Evolutionary conservation across 495 filamentous ascomycete species (phyloP), one percentile per base, ranked within the genome.

Genomic region (Penicillium chermesinum): DNA sequence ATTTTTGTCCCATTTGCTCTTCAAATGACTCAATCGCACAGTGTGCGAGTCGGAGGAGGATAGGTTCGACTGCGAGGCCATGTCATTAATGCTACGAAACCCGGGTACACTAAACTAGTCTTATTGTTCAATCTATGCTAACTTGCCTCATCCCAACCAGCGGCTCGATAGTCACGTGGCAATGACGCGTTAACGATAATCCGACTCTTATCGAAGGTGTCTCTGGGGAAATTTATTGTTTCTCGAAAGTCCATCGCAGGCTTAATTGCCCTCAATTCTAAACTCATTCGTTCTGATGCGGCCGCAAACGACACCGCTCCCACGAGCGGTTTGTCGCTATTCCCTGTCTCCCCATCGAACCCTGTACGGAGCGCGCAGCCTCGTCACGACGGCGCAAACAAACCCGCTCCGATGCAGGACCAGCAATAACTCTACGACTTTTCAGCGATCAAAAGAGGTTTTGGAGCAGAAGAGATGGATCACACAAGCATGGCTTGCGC

Each of bases 401-500:
- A 53, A 40, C 47, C 27, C 46, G 15, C 41, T 61, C 7, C 53
- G 22, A 15, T 35, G 34, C 32, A 47, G 43, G 41, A 43, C 34
- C 13, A 36, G 46, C 41, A 65, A 62, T 2, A 56, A 62, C 4
- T 21, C 25, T 16, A n/a, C 61, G 7, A 45, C 22, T 14, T 19
- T 21, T 5, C 42, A 37, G 9, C 36, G 39, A 6, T 41, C 38
- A 19, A 15, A 27, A 8, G 44, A 21, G 4, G 41, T 21, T 13
- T 17, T 18, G 1, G 52, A 53, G 12, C 72, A 76, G 48, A 69
- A 58, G 47, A 53, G 78, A 71, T 69, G 55, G 42, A 76, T 82
- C 16, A 75, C 74, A 12, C 61, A 69, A 39, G 61, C 75, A 10
- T 76, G 74, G 32, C 41, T 79, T 7, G 54, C 58, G 37, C 84